Base-by-base conservation (phyloP, 1,139 yeast species). In the Taphrina flavorubra region DNA sequence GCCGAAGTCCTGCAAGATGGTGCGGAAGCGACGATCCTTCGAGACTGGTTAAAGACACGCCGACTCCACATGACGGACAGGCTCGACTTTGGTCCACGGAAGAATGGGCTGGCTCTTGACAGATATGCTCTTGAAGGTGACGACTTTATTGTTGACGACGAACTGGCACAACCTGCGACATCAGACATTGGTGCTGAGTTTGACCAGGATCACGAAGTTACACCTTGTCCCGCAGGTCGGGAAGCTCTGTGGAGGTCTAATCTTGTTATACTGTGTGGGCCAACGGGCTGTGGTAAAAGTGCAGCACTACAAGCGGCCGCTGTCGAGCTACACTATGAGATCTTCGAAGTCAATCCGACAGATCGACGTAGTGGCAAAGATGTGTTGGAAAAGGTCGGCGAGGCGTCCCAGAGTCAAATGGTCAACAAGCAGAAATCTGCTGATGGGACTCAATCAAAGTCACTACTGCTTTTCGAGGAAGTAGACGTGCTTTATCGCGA, bases 401-500 rank as follows among this genome's bases (percentile, higher is more conserved):
- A 95, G 74, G 83, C 91, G 69, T 87, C 95, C 69, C 92, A 97
- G 2, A 89, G 96, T 0, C 94, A 91, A 71, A 80, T 89, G 64
- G 94, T 94, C 0, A 91, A 88, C 74, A 80, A 80, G 56, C 79
- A 77, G n/a, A 74, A 75, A 55, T 39, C 57, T 18, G 69, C 46
- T 0, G 69, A 65, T 31, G 62, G 61, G 5, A n/a, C 14, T 18
- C 51, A 51, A 13, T 47, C 65, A 20, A 70, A 69, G 18, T 60
- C 64, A 76, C 79, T 92, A 8, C 87, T 94, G 2, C 78, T 94
- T 47, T 81, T 94, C 68, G 97, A 92, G 74, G 97, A 94, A 74
- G 92, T 90, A 37, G 97, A 94, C 76, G 81, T 90, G 14, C 77
- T 92, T 39, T 91, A 88, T 74, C 94, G 88, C 70, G 89, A 86